Base-by-base conservation (phyloP, 352 stramenopile species). In the Globisporangium nodosum region DNA sequence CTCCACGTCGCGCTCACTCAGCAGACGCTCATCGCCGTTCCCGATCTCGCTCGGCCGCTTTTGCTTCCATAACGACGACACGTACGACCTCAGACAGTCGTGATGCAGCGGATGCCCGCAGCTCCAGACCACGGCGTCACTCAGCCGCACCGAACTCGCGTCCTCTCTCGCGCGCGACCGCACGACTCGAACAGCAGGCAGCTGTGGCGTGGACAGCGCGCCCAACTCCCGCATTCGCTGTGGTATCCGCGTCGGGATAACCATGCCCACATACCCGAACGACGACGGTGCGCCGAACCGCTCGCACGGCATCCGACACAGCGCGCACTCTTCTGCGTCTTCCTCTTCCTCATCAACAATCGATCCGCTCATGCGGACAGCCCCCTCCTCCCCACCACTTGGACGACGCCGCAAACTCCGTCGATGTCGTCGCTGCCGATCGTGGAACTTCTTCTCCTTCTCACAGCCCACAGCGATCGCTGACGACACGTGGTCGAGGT, bases 81-180 rank as follows among this genome's bases (percentile, higher is more conserved):
- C 45, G 63, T 94, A 94, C 8, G 78, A 67, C 60, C 87, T 78
- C 11, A 94, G 71, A 46, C 85, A 94, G 0, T 68, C 52, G 39
- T 83, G 70, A 43, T 94, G 85, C 39, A 94, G 78, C 15, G 70
- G 56, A 33, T 94, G 85, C 3, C 81, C 81, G 53, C 84, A 94
- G 39, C 71, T 90, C 79, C 78, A 89, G 9, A 90, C 64, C 3
- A 82, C 63, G 2, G 66, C 66, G 47, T 89, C 76, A 1, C 58
- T 63, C 30, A 81, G 54, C 37, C 43, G 18, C 13, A 58, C 7
- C 13, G 39, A 12, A 7, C 20, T 31, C 15, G 3, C 37, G 15
- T 49, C 48, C 13, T 54, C 56, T 12, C 49, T 46, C 20, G 56
- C 42, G 5, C 53, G 49, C 18, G 30, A 39, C 9, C 35, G 56